Conservation (phyloP, 164 flowering plant species). For the Magnolia changhungtana region DNA sequence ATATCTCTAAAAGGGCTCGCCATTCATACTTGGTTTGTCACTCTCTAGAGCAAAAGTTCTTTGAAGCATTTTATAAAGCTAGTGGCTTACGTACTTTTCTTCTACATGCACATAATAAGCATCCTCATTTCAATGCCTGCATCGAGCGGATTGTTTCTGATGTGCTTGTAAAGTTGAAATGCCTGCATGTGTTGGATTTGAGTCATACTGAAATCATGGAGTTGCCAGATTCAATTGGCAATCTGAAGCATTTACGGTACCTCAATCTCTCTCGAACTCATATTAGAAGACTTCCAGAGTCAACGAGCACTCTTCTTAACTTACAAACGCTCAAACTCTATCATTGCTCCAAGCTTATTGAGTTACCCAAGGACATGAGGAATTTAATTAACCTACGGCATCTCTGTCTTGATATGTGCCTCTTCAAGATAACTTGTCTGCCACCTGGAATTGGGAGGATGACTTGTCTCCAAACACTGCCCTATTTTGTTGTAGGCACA, state of each 20-base stretch:
- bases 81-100: slow-evolving; percentile 6
- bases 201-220: not conserved
- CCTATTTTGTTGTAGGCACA: not conserved
- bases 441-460: not conserved
- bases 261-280: slow-evolving; percentile 8
- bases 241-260: slow-evolving; percentile 13
- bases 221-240: slow-evolving; percentile 11
- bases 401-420: not conserved
- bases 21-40: not conserved
- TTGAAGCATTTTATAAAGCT: not conserved
- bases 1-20: slow-evolving; percentile 3
- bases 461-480: not conserved
- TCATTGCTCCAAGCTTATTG: not conserved
- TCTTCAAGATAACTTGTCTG: not conserved
- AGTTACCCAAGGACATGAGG: slow-evolving; percentile 10
- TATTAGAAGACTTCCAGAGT: slow-evolving; percentile 8
- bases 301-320: slow-evolving; percentile 1
- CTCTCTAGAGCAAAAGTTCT: not conserved
- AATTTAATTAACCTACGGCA: slow-evolving; percentile 11
- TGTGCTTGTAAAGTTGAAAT: not conserved
- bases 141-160: not conserved
- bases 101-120: too few species aligned
- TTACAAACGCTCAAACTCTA: slow-evolving; percentile 2
- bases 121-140: not conserved
- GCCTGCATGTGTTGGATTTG: slow-evolving; percentile 11